Evolutionary conservation across 2,329 filamentous ascomycete genomes (phyloP).

Genomic region (Diaporthe sp.): DNA sequence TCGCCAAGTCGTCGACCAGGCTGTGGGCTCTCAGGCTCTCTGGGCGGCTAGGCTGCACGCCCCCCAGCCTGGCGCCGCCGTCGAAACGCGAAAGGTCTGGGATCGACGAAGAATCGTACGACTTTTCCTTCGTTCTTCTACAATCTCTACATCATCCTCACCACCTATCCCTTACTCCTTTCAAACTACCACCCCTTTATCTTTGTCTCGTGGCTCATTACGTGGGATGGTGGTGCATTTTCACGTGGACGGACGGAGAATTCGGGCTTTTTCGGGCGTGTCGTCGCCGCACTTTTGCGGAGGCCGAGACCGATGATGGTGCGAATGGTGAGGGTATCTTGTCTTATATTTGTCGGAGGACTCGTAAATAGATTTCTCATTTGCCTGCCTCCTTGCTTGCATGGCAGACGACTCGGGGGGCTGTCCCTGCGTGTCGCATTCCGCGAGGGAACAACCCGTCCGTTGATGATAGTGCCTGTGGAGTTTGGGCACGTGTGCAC

Average conservation of each 20-base stretch:
- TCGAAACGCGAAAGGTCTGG: slow-evolving; percentile 27
- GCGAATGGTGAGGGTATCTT: not conserved
- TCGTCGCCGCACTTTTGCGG: not conserved
- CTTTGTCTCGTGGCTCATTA: not conserved
- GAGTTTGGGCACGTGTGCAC: not conserved
- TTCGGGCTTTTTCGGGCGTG: not conserved
- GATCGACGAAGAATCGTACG: slow-evolving; percentile 14
- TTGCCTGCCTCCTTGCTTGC: not conserved
- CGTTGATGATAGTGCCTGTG: not conserved
- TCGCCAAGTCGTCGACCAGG: slow-evolving; percentile 12
- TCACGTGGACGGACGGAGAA: not conserved
- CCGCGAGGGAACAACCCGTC: not conserved
- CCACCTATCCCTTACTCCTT: too few species aligned
- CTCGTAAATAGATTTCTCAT: not conserved
- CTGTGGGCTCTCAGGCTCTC: too few species aligned
- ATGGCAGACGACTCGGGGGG: not conserved
- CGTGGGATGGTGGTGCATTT: not conserved
- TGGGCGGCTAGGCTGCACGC: not conserved
- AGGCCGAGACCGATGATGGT: not conserved
- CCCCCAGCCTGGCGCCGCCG: slow-evolving; percentile 17
- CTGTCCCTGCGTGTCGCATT: not conserved
- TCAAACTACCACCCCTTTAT: too few species aligned
- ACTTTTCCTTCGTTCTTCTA: not conserved
- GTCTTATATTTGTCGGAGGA: not conserved
- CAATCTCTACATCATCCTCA: not conserved